Evolutionary conservation across 2,329 filamentous ascomycete species (phyloP).

Genomic region (Cordyceps tenuipes): DNA sequence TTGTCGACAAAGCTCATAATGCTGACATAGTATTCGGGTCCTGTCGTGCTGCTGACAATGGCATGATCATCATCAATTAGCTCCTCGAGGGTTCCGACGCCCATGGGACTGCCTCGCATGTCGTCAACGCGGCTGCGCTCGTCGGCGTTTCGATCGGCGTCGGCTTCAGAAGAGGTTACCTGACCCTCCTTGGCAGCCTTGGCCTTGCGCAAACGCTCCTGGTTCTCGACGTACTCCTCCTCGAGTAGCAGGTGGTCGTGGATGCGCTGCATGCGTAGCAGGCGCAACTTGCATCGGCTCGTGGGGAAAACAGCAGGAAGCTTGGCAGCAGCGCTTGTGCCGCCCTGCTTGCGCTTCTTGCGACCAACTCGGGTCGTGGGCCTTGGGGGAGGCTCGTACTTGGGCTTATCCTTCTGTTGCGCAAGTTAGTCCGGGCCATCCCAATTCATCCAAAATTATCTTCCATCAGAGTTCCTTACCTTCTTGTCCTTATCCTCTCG

Average conservation of each 20-base stretch:
- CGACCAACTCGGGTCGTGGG: constrained; percentile 94
- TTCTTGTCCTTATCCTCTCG: constrained; percentile 92
- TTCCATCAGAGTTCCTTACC: constrained; percentile 37
- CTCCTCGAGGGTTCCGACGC: constrained; percentile 93
- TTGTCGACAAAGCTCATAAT: constrained; percentile 99
- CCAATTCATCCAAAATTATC: background rate
- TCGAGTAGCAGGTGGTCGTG: constrained; percentile 95
- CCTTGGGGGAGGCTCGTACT: constrained; percentile 97
- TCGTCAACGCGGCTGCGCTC: constrained; percentile 93
- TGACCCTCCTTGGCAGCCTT: constrained; percentile 70
- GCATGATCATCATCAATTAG: constrained; percentile 99
- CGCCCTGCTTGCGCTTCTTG: constrained; percentile 95
- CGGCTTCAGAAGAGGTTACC: constrained; percentile 61
- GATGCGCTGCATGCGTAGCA: constrained; percentile 95
- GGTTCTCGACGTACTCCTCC: constrained; percentile 98
- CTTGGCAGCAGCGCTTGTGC: constrained; percentile 90
- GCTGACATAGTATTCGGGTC: constrained; percentile 97
- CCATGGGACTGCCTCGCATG: constrained; percentile 98
- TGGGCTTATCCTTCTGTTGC: constrained; percentile 93
- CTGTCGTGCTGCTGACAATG: constrained; percentile 94
- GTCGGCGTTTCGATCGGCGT: constrained; percentile 79
- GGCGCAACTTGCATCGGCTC: constrained; percentile 92
- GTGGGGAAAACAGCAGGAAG: constrained; percentile 91
- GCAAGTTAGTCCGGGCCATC: constrained; percentile 16
- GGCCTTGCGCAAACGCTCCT: constrained; percentile 88